phyloP scores from a whole-genome alignment of 2,329 filamentous ascomycete genomes.

The Thielaviopsis punctulata region DNA sequence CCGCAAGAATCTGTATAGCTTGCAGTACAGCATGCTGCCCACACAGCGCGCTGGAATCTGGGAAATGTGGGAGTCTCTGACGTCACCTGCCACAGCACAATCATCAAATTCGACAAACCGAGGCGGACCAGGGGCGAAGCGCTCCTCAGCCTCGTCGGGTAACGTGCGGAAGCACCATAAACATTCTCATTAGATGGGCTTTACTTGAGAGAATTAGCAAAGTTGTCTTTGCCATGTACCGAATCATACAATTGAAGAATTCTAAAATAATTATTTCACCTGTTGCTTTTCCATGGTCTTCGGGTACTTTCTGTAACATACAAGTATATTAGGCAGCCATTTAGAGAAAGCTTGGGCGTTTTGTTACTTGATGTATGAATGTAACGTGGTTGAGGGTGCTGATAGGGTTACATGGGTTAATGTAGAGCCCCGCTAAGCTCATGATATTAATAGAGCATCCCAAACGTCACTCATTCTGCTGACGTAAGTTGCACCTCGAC shows the following conservation, averaged over 20 bases:
- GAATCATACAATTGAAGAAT: background rate
- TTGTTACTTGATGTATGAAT: background rate
- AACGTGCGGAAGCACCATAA: constrained; percentile 4
- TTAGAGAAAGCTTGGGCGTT: too few relatives aligned
- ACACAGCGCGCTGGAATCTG: constrained; percentile 59
- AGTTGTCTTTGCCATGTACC: background rate
- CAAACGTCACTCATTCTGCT: too few relatives aligned
- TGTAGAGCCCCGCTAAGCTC: background rate
- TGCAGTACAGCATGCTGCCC: constrained; percentile 97
- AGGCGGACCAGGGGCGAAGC: constrained; percentile 16
- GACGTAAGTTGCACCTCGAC: too few relatives aligned
- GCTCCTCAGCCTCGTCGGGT: constrained; percentile 1
- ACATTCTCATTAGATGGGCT: background rate
- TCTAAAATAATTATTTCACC: too few relatives aligned
- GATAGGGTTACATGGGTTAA: background rate
- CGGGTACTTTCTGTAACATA: too few relatives aligned
- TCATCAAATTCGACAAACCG: constrained; percentile 17
- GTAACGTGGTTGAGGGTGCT: background rate
- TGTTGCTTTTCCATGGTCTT: too few relatives aligned
- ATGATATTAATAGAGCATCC: too few relatives aligned
- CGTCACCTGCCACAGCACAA: constrained; percentile 26
- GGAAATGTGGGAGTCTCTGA: constrained; percentile 70
- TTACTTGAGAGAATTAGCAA: background rate
- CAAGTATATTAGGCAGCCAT: too few relatives aligned
- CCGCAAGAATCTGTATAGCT: constrained; percentile 80